Evolutionary conservation across 2,329 filamentous ascomycete species (phyloP).

Genomic region (Venturia aucupariae): DNA sequence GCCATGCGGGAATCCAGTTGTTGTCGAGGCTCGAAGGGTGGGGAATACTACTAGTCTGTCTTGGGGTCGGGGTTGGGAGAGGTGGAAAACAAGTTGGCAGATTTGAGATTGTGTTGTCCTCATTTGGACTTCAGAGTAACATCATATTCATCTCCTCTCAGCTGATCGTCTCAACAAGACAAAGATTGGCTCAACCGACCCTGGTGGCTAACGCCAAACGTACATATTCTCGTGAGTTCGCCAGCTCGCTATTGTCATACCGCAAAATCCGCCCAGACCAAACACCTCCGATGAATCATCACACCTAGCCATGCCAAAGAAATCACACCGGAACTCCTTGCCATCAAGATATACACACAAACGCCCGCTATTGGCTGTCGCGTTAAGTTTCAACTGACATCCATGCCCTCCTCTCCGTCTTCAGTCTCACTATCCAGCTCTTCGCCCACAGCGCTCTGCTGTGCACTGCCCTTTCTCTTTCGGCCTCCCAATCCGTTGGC

Average conservation of each 20-base stretch:
- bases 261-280: background rate
- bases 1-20: no score
- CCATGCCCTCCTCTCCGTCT: slow-evolving; percentile 26
- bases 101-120: background rate
- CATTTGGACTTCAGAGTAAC: background rate
- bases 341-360: background rate
- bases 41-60: no score
- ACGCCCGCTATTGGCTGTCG: background rate
- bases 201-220: background rate
- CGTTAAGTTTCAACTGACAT: slow-evolving; percentile 24
- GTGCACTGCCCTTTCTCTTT: slow-evolving; percentile 11
- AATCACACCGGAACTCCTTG: background rate
- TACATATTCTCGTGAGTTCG: background rate
- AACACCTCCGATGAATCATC: background rate
- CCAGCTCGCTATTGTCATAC: background rate
- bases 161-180: background rate
- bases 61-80: no score
- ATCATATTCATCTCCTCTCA: background rate
- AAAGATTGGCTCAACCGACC: background rate
- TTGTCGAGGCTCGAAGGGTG: no score
- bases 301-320: background rate
- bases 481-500: slow-evolving; percentile 23
- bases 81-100: no score
- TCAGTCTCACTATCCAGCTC: slow-evolving; percentile 12
- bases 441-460: slow-evolving; percentile 2